These are phyloP conservation scores for Xeromyces bisporus DNA, from an alignment of 495 filamentous ascomycete species.

Conservation along the genomic window DNA sequence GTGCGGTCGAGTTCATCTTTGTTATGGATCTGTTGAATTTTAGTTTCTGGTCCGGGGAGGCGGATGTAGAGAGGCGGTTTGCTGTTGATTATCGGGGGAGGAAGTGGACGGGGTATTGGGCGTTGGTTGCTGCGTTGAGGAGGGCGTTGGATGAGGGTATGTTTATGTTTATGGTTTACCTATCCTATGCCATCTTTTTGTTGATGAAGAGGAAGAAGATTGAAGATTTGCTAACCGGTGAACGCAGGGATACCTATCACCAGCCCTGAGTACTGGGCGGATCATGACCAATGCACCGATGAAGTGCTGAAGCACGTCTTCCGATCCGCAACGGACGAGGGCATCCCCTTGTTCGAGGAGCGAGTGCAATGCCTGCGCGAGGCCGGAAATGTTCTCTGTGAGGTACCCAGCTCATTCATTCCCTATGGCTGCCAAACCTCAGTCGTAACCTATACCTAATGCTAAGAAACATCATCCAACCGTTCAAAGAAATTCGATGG, in stretches of 20 bases:
- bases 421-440: not conserved
- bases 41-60: slow-evolving; percentile 72
- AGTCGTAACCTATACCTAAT: not conserved
- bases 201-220: slow-evolving; percentile 81
- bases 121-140: slow-evolving; percentile 70
- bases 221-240: slow-evolving; percentile 41
- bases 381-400: slow-evolving; percentile 66
- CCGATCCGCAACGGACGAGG: slow-evolving; percentile 66
- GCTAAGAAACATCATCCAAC: slow-evolving; percentile 2
- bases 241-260: slow-evolving; percentile 70
- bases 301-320: slow-evolving; percentile 63
- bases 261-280: slow-evolving; percentile 69
- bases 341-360: slow-evolving; percentile 71
- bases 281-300: slow-evolving; percentile 59
- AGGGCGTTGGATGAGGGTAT: slow-evolving; percentile 78
- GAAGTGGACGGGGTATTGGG: slow-evolving; percentile 90
- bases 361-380: slow-evolving; percentile 67
- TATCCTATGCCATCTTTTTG: too few relatives aligned
- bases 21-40: slow-evolving; percentile 95
- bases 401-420: slow-evolving; percentile 37
- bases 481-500: slow-evolving; percentile 55
- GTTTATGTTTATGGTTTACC: slow-evolving; percentile 8
- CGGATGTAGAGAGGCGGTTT: slow-evolving; percentile 47
- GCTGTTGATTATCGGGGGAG: slow-evolving; percentile 62
- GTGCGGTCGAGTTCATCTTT: slow-evolving; percentile 79